Base-by-base conservation (phyloP, 1,284 basidiomycete species). In the Apiotrichum siamense region DNA sequence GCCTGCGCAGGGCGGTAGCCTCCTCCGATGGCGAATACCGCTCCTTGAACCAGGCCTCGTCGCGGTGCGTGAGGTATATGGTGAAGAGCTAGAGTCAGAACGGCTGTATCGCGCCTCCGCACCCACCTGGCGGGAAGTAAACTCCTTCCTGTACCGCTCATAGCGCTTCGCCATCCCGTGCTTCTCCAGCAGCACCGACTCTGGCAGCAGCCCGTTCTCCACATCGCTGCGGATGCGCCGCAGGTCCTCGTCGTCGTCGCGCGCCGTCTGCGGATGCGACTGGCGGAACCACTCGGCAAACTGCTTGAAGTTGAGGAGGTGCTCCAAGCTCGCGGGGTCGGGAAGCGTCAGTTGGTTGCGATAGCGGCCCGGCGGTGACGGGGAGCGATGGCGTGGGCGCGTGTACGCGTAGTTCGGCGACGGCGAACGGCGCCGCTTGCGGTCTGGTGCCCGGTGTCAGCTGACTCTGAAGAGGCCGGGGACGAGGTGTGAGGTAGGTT, bases 11-110 rank as follows among this genome's bases (percentile, higher is more conserved):
- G 40, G 79, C 78, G 47, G 79, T 78, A 64, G 79, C 81, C 62
- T 88, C 86, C 43, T 81, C 76, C 20, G 81, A 72, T 47, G 84
- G 84, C 50, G 88, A 87, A 76, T 97, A 97, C 71, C 88, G 88
- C 77, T 97, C 92, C 54, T 83, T 82, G 77, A 94, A 96, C 92
- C 92, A 97, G 10, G 87, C 85, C 20, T 87, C 88, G 67, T 86
- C 86, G 73, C 84, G 82, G 76, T 93, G 90, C 69, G 88, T 86
- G 40, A 93, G 84, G 79, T 88, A 93, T 78, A 94, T 85, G 51
- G 85, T 85, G 77, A 88, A 88, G 63, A 93, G 65, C 72, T 75
- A 52, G 24, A 23, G 36, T 54, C 9, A 52, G 37, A 18, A 6
- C 17, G 31, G 59, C 4, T 4, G 3, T 31, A 10, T 5, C 3